phyloP scores from a whole-genome alignment of 257 asterid genomes.

The Cinchona pubescens region DNA sequence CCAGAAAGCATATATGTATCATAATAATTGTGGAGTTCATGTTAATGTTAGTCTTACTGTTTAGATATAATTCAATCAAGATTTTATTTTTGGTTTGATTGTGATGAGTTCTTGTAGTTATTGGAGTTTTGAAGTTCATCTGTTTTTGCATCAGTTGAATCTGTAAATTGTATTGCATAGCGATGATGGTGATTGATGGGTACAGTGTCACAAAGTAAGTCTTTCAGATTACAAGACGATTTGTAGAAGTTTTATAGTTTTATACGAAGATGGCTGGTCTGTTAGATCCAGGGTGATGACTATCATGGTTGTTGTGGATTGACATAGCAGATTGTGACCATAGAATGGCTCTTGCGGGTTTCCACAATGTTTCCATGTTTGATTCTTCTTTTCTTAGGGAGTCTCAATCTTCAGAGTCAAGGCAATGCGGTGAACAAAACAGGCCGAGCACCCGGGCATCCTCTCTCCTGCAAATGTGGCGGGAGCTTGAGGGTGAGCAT shows the following conservation, averaged over 20 bases:
- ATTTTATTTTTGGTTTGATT: background rate
- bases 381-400: constrained; percentile 51
- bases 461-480: constrained; percentile 82
- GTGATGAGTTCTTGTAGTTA: constrained; percentile 11
- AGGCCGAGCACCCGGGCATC: constrained; percentile 58
- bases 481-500: constrained; percentile 76
- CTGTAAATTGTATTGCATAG: constrained; percentile 14
- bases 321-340: constrained; percentile 13
- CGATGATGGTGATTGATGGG: constrained; percentile 8
- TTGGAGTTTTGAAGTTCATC: background rate
- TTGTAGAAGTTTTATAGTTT: constrained; percentile 17
- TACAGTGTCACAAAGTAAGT: constrained; percentile 16
- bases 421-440: constrained; percentile 41
- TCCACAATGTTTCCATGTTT: constrained; percentile 52
- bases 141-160: background rate
- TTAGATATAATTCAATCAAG: background rate
- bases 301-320: constrained; percentile 12
- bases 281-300: constrained; percentile 25
- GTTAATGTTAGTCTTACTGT: background rate
- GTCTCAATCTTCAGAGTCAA: constrained; percentile 39
- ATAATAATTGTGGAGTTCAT: background rate
- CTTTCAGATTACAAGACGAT: constrained; percentile 12
- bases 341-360: constrained; percentile 74
- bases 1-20: constrained; percentile 14
- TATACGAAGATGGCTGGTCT: constrained; percentile 16